Percentiles rank a stretch among this genome's conserved stretches.
These are phyloP conservation scores for Rubia yunnanensis DNA, from an alignment of 257 asterid species.

Conservation along the genomic window DNA sequence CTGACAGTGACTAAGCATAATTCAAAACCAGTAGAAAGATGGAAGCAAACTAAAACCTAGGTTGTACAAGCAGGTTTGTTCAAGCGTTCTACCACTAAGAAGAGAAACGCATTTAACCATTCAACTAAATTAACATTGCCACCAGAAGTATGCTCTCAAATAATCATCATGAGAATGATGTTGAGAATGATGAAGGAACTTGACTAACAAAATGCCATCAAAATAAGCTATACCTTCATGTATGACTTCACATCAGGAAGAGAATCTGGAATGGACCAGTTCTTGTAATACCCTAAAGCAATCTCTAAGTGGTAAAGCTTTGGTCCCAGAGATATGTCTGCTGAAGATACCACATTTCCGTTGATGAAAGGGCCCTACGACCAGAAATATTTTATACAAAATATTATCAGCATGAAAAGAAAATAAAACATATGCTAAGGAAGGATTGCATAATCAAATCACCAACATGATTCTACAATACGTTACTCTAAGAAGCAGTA, in stretches of 20 bases:
- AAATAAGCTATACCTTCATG: conserved; percentile 54
- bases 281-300: conserved; percentile 71
- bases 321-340: conserved; percentile 93
- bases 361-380: conserved; percentile 71
- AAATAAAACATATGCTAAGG: neutral
- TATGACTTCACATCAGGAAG: conserved; percentile 57
- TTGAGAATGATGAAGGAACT: neutral
- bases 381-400: neutral
- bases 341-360: conserved; percentile 67
- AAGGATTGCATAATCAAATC: neutral
- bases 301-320: conserved; percentile 88
- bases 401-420: neutral
- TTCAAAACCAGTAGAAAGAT: neutral
- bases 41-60: neutral
- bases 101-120: neutral
- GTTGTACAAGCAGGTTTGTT: neutral
- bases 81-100: neutral
- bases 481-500: neutral
- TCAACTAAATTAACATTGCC: neutral
- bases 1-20: neutral
- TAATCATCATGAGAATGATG: neutral
- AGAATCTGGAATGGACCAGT: conserved; percentile 84
- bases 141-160: neutral
- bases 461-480: neutral
- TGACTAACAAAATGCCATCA: neutral